Conservation (phyloP, 768 basidiomycete species). For the Amanita fuliginea region DNA sequence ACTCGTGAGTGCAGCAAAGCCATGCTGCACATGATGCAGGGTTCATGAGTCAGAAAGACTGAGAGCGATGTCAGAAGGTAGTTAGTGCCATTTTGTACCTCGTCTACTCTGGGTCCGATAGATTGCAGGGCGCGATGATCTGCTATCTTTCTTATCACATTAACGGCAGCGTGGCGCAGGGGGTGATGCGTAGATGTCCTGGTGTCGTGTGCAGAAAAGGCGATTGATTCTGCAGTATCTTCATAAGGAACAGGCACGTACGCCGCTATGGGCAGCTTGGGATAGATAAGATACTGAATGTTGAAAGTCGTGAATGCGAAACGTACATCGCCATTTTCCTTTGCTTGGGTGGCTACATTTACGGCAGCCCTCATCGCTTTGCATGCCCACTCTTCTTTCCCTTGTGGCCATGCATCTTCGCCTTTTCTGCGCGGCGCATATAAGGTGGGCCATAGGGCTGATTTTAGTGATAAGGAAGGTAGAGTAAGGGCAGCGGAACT, state of each 20-base stretch:
- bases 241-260: constrained; percentile 50
- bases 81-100: constrained; percentile 52
- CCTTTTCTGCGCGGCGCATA: constrained; percentile 61
- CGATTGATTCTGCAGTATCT: constrained; percentile 10
- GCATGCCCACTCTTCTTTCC: constrained; percentile 64
- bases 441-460: constrained; percentile 77
- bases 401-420: constrained; percentile 60
- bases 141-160: constrained; percentile 58
- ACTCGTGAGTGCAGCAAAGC: constrained; percentile 92
- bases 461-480: constrained; percentile 55
- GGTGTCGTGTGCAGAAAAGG: constrained; percentile 59
- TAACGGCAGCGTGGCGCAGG: constrained; percentile 77
- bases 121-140: constrained; percentile 32
- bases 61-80: constrained; percentile 83
- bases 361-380: constrained; percentile 49
- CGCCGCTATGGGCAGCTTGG: constrained; percentile 66
- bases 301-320: not conserved
- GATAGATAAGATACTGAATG: not conserved
- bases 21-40: constrained; percentile 98
- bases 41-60: constrained; percentile 91
- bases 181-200: constrained; percentile 61
- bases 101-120: not conserved
- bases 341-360: constrained; percentile 36
- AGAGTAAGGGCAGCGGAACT: constrained; percentile 54
- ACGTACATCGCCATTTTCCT: constrained; percentile 48